Base-by-base conservation (phyloP, 805 yeast genomes). In the Cyberlindnera mrakii region DNA sequence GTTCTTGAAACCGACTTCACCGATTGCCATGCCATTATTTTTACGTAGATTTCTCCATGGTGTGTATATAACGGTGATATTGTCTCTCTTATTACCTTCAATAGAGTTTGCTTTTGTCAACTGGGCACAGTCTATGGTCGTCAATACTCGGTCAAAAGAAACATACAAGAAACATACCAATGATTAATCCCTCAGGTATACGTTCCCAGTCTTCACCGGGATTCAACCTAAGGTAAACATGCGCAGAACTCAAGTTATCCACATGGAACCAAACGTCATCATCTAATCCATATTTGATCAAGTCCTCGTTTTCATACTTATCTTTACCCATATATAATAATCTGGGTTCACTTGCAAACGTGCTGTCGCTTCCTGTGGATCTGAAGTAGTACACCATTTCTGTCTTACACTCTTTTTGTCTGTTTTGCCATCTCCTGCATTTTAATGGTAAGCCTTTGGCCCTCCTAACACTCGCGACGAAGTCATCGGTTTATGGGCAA, bases 261-360 rank as follows among this genome's bases (percentile, higher is more conserved):
- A 82, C 88, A 60, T 85, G 95, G 55, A 86, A 85, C 91, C 95
- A 85, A 4, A 83, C 65, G 57, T 84, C 81, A 45, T 74, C 75
- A 20, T 78, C 79, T 47, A 75, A 72, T 1, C 90, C 85, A 52
- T 77, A 73, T 56, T 77, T 78, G 44, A 85, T 75, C 41, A 80
- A 58, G 19, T 65, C 61, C 51, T 77, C 83, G 51, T 79, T 85
- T 63, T 86, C 95, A 41, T 71, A 68, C 60, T 83, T 84, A 58
- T 86, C 85, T 54, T 74, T 78, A 4, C 95, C 95, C 80, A 82
- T 79, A 52, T 78, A 82, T 6, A 82, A 59, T 23, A 55, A 51
- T 33, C 70, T 55, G 11, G 68, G 65, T 19, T 47, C 56, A 6
- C 56, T 47, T 11, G 51, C 59, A 17, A 52, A 58, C 5, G 59